Conservation (phyloP, 345 rosid genomes). For the Eucalyptus shirleyi region DNA sequence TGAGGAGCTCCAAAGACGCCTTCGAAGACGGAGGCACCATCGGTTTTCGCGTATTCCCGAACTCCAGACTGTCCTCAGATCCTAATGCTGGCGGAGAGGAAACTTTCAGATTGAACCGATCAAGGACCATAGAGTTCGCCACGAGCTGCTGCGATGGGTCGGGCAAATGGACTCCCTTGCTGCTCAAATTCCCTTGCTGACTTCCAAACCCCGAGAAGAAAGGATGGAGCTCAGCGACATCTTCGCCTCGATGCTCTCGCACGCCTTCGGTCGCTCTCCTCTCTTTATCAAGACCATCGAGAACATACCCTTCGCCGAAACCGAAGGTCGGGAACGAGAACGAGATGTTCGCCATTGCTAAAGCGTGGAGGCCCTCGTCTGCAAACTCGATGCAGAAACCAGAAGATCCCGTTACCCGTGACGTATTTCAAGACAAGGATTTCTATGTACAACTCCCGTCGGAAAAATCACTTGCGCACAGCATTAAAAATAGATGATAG, state of each 20-base stretch:
- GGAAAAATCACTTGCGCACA: not conserved
- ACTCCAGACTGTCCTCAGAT: not conserved
- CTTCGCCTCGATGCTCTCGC: conserved; percentile 2
- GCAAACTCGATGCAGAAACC: not conserved
- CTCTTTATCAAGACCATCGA: not conserved
- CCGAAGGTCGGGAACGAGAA: conserved; percentile 11
- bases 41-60: not conserved
- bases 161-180: not conserved
- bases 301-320: not conserved
- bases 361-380: not conserved
- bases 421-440: not conserved
- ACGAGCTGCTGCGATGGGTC: not conserved
- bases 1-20: conserved; percentile 29
- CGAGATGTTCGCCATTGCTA: conserved; percentile 5
- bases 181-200: not conserved
- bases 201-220: not conserved
- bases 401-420: not conserved
- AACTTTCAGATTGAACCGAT: not conserved
- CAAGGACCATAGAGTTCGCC: not conserved
- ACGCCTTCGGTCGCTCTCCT: not conserved
- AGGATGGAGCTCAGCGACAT: not conserved
- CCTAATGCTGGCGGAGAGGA: not conserved
- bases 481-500: not conserved
- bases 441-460: not conserved
- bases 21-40: not conserved